Conservation (phyloP, 2,329 filamentous ascomycete species). For the Sclerotinia borealis region DNA sequence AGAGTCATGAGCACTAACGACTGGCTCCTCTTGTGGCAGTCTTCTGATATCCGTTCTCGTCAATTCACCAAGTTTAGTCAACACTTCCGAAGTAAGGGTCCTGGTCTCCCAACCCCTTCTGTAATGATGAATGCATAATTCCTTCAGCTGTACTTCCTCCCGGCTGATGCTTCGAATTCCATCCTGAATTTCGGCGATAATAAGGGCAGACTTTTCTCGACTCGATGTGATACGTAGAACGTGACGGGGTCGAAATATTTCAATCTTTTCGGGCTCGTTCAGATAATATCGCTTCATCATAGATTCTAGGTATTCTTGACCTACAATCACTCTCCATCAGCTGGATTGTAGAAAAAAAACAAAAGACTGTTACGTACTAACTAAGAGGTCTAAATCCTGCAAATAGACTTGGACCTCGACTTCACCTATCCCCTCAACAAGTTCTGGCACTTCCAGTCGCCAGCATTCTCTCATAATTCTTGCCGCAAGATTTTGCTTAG, state of each 20-base stretch:
- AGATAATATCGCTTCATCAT: conserved; percentile 23
- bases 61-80: conserved; percentile 23
- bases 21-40: not conserved
- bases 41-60: conserved; percentile 26
- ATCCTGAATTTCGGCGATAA: conserved; percentile 23
- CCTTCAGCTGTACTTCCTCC: conserved; percentile 16
- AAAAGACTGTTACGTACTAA: conserved; percentile 21
- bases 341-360: not conserved
- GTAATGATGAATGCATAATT: conserved; percentile 16
- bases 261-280: conserved; percentile 24
- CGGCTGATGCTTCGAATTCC: conserved; percentile 20
- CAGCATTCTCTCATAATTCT: conserved; percentile 30
- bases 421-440: conserved; percentile 28
- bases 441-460: conserved; percentile 27
- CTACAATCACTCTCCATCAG: conserved; percentile 15
- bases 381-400: conserved; percentile 27
- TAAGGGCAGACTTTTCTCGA: conserved; percentile 20
- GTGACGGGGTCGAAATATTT: conserved; percentile 24
- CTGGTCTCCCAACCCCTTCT: conserved; percentile 10
- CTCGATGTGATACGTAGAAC: conserved; percentile 28
- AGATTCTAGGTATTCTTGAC: conserved; percentile 19
- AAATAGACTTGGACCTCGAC: conserved; percentile 27
- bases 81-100: conserved; percentile 14
- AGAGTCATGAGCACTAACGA: conserved; percentile 14
- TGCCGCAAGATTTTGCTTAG: conserved; percentile 27